Evolutionary conservation across 768 basidiomycete species (phyloP).

Genomic region (Xerocomellus intermedius): DNA sequence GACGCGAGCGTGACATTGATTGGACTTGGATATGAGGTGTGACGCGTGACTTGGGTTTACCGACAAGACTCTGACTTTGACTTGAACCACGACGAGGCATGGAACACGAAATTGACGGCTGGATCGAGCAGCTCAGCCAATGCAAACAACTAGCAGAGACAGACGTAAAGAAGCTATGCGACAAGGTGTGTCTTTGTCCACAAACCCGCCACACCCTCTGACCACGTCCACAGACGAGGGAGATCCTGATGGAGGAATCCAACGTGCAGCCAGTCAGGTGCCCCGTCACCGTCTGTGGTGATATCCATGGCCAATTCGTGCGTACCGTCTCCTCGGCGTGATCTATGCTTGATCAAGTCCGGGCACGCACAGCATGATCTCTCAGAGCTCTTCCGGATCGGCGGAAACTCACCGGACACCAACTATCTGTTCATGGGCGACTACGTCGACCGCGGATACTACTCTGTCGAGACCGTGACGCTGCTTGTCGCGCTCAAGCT

Average conservation of each 20-base stretch:
- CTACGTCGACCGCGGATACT: conserved; percentile 99
- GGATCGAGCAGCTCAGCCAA: conserved; percentile 95
- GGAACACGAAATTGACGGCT: conserved; percentile 84
- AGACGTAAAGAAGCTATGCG: conserved; percentile 97
- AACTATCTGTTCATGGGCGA: conserved; percentile 99
- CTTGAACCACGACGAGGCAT: conserved; percentile 28
- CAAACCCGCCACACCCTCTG: not conserved
- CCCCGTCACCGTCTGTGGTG: conserved; percentile 98
- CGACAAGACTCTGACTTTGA: conserved; percentile 23
- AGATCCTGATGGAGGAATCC: conserved; percentile 98
- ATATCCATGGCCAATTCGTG: conserved; percentile 99
- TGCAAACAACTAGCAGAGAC: conserved; percentile 96
- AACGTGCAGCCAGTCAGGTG: conserved; percentile 98
- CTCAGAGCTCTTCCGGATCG: conserved; percentile 97
- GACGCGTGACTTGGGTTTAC: conserved; percentile 27
- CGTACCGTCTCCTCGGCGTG: conserved; percentile 41
- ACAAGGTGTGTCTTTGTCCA: conserved; percentile 66
- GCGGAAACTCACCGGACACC: conserved; percentile 97
- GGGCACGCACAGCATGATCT: conserved; percentile 82
- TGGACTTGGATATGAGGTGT: conserved; percentile 22
- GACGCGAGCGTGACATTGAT: conserved; percentile 28
- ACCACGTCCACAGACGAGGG: conserved; percentile 70
- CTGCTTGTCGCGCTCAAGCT: conserved; percentile 96
- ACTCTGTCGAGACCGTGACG: conserved; percentile 98
- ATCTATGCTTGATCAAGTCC: conserved; percentile 26